Evolutionary conservation across 805 yeast species (phyloP), one percentile per base, ranked within the genome.

Genomic region (Kurtzmaniella fragi): DNA sequence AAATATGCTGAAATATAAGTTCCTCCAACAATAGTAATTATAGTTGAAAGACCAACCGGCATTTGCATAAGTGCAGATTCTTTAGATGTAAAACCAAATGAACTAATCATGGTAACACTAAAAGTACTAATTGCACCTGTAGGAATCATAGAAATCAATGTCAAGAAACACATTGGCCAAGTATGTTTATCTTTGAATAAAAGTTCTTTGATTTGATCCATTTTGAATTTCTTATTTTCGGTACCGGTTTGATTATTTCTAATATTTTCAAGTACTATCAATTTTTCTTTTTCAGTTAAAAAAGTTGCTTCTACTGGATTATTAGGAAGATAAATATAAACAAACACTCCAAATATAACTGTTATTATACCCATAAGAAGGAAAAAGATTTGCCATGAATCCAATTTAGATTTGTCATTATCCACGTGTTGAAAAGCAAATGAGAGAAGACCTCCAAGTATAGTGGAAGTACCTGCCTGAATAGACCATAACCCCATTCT

Each of bases 371-470:
- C 85, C 50, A 78, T 72, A 3, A 75, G 69, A 13, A 78, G 49
- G 53, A 77, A 79, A 58, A 78, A 70, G 34, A 78, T 75, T 54
- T 77, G 81, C 84, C 84, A 79, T n/a, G 80, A 70, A 17, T 65
- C 54, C 40, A 77, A 64, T 23, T 15, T 32, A 1, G 38, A 34
- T 17, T 62, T 63, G 3, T 45, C 35, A 34, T 57, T 53, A 34
- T 50, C 44, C 16, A 78, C 70, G 46, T 74, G 78, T 48, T 75
- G 78, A 52, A 79, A 78, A 0, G 70, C 80, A 56, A 69, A 77
- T 0, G 71, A 64, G 25, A 67, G 48, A 10, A 63, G 47, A 1
- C 70, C 65, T 3, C 71, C 71, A 16, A 80, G 76, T 8, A 73
- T 67, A 16, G 80, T 71, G 2, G 81, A 78, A 2, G 67, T 53